Evolutionary conservation across 2,329 filamentous ascomycete genomes (phyloP).

Genomic region (Fusarium stilboides): DNA sequence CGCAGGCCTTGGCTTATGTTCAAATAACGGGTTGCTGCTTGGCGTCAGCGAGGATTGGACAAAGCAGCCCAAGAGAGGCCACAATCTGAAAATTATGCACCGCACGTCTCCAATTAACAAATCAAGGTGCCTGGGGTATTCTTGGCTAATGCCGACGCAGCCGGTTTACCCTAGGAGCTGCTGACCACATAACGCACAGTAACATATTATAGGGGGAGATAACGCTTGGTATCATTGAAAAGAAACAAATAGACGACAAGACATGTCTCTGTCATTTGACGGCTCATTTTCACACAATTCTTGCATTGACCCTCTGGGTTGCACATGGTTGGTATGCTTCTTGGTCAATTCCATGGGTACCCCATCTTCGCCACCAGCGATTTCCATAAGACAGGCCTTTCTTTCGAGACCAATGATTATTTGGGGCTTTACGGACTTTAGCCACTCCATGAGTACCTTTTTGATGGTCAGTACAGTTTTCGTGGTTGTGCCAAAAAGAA

Average conservation of each 20-base stretch:
- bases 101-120: fast-evolving
- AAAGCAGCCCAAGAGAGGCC: neutral
- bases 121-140: neutral
- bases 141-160: conserved; percentile 1
- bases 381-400: conserved; percentile 10
- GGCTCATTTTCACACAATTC: conserved; percentile 5
- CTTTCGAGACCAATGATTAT: conserved; percentile 10
- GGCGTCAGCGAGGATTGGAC: neutral
- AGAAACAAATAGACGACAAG: too few relatives aligned
- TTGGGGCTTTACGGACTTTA: conserved; percentile 2
- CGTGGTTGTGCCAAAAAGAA: fast-evolving
- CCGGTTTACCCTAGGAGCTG: neutral
- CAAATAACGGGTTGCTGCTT: neutral
- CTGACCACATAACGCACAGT: neutral
- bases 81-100: neutral
- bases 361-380: conserved; percentile 30
- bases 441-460: conserved; percentile 14
- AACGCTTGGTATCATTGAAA: too few relatives aligned
- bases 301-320: conserved; percentile 4
- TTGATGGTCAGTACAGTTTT: neutral
- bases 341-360: neutral
- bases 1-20: neutral
- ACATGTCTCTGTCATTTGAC: too few relatives aligned
- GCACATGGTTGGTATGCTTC: conserved; percentile 3
- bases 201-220: too few relatives aligned